phyloP scores from a whole-genome alignment of 2,329 filamentous ascomycete species.

The Microdochium trichocladiopsis region DNA sequence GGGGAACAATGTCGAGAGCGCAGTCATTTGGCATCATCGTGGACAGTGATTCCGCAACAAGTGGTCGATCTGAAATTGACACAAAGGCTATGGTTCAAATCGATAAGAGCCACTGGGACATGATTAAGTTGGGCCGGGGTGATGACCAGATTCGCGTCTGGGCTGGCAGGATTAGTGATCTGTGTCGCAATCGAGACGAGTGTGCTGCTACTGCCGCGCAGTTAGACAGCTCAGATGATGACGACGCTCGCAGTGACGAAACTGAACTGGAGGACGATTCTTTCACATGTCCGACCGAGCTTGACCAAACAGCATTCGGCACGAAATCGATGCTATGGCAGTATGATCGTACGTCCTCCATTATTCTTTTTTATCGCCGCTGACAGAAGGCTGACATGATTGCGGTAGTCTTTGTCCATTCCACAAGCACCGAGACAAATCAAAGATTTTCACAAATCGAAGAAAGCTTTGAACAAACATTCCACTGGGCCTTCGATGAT shows the following conservation, averaged over 20 bases:
- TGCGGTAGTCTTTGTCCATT: constrained; percentile 4
- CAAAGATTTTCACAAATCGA: constrained; percentile 7
- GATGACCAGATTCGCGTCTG: constrained; percentile 5
- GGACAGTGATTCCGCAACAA: constrained; percentile 11
- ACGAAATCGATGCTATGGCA: background rate
- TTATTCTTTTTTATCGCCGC: background rate
- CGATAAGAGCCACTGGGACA: constrained; percentile 12
- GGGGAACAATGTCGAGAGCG: constrained; percentile 6
- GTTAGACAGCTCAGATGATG: background rate
- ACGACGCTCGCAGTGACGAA: background rate
- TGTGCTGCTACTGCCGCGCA: background rate
- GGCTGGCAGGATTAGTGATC: constrained; percentile 1
- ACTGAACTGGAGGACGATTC: background rate
- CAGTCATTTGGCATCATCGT: constrained; percentile 11
- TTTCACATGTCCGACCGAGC: background rate
- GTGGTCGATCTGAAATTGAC: constrained; percentile 4
- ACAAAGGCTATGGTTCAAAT: constrained; percentile 8
- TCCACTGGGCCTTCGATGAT: constrained; percentile 8
- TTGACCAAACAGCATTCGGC: background rate
- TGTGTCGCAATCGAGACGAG: background rate
- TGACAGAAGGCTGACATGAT: background rate
- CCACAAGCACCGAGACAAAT: constrained; percentile 1
- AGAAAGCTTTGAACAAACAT: constrained; percentile 5
- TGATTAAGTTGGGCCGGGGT: constrained; percentile 11
- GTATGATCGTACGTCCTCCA: background rate